phyloP scores from a whole-genome alignment of 306 rosid species.

The Rosa persica region DNA sequence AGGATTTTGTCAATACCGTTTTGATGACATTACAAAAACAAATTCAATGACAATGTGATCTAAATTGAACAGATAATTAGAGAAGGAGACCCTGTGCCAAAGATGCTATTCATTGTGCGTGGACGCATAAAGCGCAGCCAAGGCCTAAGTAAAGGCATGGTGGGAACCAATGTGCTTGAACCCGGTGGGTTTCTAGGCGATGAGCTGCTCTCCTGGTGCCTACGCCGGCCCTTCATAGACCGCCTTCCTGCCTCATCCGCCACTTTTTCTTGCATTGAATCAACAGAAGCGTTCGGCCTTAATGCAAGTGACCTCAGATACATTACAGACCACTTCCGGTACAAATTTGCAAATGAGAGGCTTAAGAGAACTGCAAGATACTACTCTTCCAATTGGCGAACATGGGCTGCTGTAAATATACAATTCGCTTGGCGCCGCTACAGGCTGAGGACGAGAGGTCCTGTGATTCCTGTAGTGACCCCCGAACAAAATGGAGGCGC shows the following conservation, averaged over 20 bases:
- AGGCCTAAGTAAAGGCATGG: conserved; percentile 88
- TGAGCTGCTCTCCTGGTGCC: conserved; percentile 93
- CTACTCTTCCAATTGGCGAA: conserved; percentile 97
- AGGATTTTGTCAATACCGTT: background rate
- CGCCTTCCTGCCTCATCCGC: conserved; percentile 91
- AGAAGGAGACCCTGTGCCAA: conserved; percentile 94
- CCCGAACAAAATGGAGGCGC: conserved; percentile 42
- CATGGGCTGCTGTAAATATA: conserved; percentile 96
- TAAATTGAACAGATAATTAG: conserved; percentile 64
- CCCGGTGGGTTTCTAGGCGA: conserved; percentile 91
- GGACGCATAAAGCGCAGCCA: conserved; percentile 74
- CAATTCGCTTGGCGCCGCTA: conserved; percentile 83
- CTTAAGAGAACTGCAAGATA: conserved; percentile 89
- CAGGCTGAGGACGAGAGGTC: conserved; percentile 85
- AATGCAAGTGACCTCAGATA: conserved; percentile 64
- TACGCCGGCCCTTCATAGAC: conserved; percentile 78
- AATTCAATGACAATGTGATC: background rate
- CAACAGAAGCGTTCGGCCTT: conserved; percentile 83
- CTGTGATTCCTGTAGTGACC: conserved; percentile 53
- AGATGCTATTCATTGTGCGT: conserved; percentile 79
- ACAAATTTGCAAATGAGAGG: conserved; percentile 88
- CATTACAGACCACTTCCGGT: conserved; percentile 91
- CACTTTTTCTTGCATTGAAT: conserved; percentile 68
- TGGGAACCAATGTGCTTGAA: conserved; percentile 76
- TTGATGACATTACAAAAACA: background rate